Conservation (phyloP, 768 basidiomycete genomes). For the Termitomyces sp. region DNA sequence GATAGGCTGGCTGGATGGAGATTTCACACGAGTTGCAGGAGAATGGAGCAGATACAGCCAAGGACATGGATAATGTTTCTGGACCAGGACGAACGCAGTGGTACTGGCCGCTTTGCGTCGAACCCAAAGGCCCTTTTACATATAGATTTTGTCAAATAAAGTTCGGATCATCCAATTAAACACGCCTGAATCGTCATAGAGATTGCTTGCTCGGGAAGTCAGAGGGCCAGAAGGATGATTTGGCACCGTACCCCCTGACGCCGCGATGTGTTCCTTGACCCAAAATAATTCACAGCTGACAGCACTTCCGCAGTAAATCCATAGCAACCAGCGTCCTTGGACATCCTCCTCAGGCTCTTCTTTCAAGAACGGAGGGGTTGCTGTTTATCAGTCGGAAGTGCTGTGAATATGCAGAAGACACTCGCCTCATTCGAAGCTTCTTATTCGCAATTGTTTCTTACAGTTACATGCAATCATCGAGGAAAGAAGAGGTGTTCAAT, state of each 20-base stretch:
- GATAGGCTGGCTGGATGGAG: constrained; percentile 1
- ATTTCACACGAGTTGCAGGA: constrained; percentile 8
- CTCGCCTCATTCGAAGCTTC: background rate
- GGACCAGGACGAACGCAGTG: background rate
- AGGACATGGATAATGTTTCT: background rate
- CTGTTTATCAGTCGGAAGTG: background rate
- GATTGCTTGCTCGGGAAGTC: background rate
- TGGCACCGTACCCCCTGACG: background rate
- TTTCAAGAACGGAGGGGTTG: background rate
- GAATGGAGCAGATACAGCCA: background rate
- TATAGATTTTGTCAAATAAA: background rate
- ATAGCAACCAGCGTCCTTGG: background rate
- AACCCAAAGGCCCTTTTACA: background rate
- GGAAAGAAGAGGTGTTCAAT: background rate
- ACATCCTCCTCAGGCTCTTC: background rate
- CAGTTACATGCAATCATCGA: background rate
- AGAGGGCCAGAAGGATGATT: background rate
- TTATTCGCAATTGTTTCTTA: background rate
- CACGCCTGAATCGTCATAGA: background rate
- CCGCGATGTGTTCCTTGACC: background rate
- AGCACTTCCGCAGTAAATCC: background rate
- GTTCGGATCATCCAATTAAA: background rate
- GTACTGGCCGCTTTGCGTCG: background rate
- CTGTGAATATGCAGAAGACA: background rate
- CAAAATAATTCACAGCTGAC: background rate